Evolutionary conservation across 2,329 filamentous ascomycete genomes (phyloP), one percentile per base, ranked within the genome.

Genomic region (Fusarium sp.): DNA sequence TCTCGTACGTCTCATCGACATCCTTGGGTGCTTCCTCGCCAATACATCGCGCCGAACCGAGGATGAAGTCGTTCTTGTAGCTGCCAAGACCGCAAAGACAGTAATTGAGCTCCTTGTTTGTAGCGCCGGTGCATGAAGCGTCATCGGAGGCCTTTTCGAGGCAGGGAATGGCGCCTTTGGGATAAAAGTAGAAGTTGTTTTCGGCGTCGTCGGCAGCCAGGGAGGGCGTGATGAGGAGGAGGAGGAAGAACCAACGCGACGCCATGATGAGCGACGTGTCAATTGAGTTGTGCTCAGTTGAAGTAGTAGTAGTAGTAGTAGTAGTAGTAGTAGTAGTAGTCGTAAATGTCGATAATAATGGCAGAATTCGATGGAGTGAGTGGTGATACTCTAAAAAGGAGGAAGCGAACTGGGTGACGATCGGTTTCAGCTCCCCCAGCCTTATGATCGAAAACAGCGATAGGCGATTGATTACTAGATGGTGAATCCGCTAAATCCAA

Each of bases 11-110:
- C 14, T 67, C 52, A 13, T 71, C 58, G 6, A 84, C 61, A 39
- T 83, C 78, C 19, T 19, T 63, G 0, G 70, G 66, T 15, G 65
- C 67, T 4, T 66, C 31, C 14, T 66, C 54, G 8, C 77, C 80
- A 11, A 85, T 67, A 60, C 83, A 85, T 11, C 59, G 63, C 3
- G 82, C 83, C 3, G 80, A 67, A 31, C 75, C 75, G 17, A 76
- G 78, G 57, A 84, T 72, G 68, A 84, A 85, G 61, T 78, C 73
- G 50, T 79, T 79, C 29, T 75, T 72, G 53, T 84, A 83, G 58
- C 46, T 63, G 10, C 61, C 61, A 15, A 61, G 27, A 9, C 70
- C 68, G 67, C 83, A 85, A 2, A 84, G 74, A 49, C 83, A 85
- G 3, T 67, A 48, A 63, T 85, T 84, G 58, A 83, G 72, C 27